Conservation (phyloP, 441 rosid species). For the Codiaeum variegatum region DNA sequence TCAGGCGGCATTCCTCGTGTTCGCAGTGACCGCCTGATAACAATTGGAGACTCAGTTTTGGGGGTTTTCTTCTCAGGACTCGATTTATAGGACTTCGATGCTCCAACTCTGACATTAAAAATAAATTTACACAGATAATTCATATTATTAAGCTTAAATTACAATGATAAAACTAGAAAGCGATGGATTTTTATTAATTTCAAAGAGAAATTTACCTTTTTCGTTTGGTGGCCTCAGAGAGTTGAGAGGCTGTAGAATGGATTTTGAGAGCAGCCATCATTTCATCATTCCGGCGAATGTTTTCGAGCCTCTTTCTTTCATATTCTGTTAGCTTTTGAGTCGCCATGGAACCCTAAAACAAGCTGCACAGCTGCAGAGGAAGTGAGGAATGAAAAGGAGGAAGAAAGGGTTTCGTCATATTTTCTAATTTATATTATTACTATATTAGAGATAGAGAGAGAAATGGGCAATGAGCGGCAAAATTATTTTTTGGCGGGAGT, state of each 20-base stretch:
- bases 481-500: constrained; percentile 14
- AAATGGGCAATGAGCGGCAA: constrained; percentile 16
- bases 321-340: constrained; percentile 54
- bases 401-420: background rate
- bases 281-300: constrained; percentile 66
- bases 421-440: background rate
- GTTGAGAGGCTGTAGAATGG: constrained; percentile 47
- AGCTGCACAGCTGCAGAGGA: background rate
- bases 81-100: constrained; percentile 36
- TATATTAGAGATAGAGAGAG: no score
- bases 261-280: constrained; percentile 67
- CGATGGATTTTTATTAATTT: background rate
- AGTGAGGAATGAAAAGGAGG: background rate
- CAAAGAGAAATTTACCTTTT: constrained; percentile 30
- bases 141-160: background rate
- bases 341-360: constrained; percentile 44
- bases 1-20: constrained; percentile 68
- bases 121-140: background rate
- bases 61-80: constrained; percentile 45
- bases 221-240: constrained; percentile 55
- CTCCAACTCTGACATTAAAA: constrained; percentile 30
- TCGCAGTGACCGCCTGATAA: constrained; percentile 62
- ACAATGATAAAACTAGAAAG: background rate
- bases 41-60: constrained; percentile 41
- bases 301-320: constrained; percentile 67